phyloP scores from a whole-genome alignment of 495 filamentous ascomycete genomes.

The Daldinia grandis region DNA sequence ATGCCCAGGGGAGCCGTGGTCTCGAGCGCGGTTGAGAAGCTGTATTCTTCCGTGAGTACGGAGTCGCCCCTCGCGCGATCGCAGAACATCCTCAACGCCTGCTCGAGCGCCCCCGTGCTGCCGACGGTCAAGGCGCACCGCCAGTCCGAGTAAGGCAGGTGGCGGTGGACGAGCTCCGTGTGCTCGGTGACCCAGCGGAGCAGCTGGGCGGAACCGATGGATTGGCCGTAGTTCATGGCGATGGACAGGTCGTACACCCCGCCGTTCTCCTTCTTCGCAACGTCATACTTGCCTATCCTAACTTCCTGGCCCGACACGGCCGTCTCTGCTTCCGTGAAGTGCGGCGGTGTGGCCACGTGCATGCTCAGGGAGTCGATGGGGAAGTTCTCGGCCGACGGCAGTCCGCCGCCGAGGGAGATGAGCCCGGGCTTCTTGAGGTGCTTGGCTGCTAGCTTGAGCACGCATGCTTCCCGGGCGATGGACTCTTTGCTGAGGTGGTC shows the following conservation, averaged over 20 bases:
- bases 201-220: slow-evolving; percentile 84
- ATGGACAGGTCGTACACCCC: slow-evolving; percentile 72
- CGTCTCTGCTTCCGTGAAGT: slow-evolving; percentile 73
- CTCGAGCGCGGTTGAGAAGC: slow-evolving; percentile 83
- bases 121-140: slow-evolving; percentile 76
- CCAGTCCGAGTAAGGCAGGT: slow-evolving; percentile 88
- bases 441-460: slow-evolving; percentile 78
- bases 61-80: slow-evolving; percentile 71
- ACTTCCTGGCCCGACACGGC: slow-evolving; percentile 61
- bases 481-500: slow-evolving; percentile 66
- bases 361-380: slow-evolving; percentile 62
- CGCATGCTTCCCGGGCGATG: slow-evolving; percentile 64
- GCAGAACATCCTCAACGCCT: slow-evolving; percentile 78
- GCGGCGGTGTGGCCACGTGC: slow-evolving; percentile 54
- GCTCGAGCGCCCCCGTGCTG: slow-evolving; percentile 79
- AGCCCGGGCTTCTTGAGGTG: slow-evolving; percentile 74
- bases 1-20: slow-evolving; percentile 81
- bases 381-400: slow-evolving; percentile 90
- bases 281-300: slow-evolving; percentile 82
- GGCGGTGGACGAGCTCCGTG: slow-evolving; percentile 75
- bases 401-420: slow-evolving; percentile 91
- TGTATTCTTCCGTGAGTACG: slow-evolving; percentile 85
- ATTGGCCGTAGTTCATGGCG: slow-evolving; percentile 89
- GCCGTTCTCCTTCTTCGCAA: slow-evolving; percentile 52
- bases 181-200: slow-evolving; percentile 92